Base-by-base conservation (phyloP, 2,329 filamentous ascomycete species). In the Verticillium longisporum region DNA sequence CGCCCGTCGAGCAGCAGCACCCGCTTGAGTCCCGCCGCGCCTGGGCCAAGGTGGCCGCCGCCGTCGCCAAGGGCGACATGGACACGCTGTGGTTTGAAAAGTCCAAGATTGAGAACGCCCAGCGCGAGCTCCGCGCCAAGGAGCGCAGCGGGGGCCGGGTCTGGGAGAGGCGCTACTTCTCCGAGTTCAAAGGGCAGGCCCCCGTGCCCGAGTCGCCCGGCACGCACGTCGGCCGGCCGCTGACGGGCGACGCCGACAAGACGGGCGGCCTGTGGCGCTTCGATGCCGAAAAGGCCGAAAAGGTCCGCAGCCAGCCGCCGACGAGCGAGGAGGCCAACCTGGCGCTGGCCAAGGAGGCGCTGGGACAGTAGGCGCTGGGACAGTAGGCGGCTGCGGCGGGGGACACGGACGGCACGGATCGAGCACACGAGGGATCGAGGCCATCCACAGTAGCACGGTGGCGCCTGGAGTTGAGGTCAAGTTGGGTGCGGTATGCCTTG, bases 101-200 rank as follows among this genome's bases (percentile, higher is more conserved):
- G 80, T 84, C 84, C 61, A 91, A 91, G 75, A 96, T 98, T 65
- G 95, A 98, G 76, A 91, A 92, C 67, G 87, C 88, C 38, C 94
- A 98, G 80, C 87, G 91, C 84, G 74, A 81, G 86, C 70, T 79
- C 77, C 86, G 93, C 65, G 84, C 85, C 72, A 80, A 85, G 69
- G 93, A 97, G 73, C 86, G 85, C 68, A 81, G 83, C n/a, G 90
- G 92, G 67, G 87, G 87, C 21, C 83, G 83, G 54, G 80, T 85
- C 50, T 99, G 95, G 94, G 84, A 92, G 70, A 83, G 92, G 55
- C 83, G 89, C 60, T 98, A 95, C 78, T 99, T 98, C 77, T 85
- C 80, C 61, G 69, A 74, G 69, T 68, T 83, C 69, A 71, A 80
- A 63, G 77, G 75, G 18, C 63, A 70, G 0, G 83, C 86, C 62